A percentile compares a stretch with the other conserved stretches of the same genome.
Conservation (phyloP, 1,284 basidiomycete genomes). For the Trichosporon sp. region DNA sequence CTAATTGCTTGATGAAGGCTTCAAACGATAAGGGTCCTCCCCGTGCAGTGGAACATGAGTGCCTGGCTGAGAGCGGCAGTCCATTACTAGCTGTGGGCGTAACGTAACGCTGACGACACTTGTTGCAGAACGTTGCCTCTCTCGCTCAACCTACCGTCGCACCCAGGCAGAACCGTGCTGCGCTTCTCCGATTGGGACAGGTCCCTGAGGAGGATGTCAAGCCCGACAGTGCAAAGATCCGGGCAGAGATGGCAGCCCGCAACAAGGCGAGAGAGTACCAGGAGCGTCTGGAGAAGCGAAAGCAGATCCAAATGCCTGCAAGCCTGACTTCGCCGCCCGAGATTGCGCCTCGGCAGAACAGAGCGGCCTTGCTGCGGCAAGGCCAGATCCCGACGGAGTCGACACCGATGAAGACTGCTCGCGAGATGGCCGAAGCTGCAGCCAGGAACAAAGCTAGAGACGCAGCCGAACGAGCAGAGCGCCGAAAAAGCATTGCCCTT, state of each 20-base stretch:
- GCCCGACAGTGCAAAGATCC: not conserved
- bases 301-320: slow-evolving; percentile 25
- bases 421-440: slow-evolving; percentile 23
- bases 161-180: slow-evolving; percentile 28
- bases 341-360: slow-evolving; percentile 13
- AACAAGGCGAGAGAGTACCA: slow-evolving; percentile 26
- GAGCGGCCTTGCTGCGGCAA: slow-evolving; percentile 16
- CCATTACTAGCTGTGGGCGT: not conserved
- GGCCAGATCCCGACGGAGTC: slow-evolving; percentile 5
- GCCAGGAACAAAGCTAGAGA: slow-evolving; percentile 28
- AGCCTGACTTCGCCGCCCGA: slow-evolving; percentile 18
- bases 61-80: not conserved
- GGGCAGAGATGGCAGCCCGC: not conserved
- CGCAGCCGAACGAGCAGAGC: slow-evolving; percentile 26
- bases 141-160: slow-evolving; percentile 27
- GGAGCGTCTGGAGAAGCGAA: slow-evolving; percentile 27
- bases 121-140: slow-evolving; percentile 27
- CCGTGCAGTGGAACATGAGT: not conserved
- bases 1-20: not conserved
- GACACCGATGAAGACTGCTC: slow-evolving; percentile 1
- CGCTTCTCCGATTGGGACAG: slow-evolving; percentile 22
- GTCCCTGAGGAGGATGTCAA: slow-evolving; percentile 3
- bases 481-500: slow-evolving; percentile 28
- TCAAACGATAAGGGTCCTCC: not conserved
- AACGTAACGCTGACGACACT: slow-evolving; percentile 1